These are phyloP conservation scores for Verticillium isaacii DNA, from an alignment of 2,329 filamentous ascomycete species.

Conservation along the genomic window DNA sequence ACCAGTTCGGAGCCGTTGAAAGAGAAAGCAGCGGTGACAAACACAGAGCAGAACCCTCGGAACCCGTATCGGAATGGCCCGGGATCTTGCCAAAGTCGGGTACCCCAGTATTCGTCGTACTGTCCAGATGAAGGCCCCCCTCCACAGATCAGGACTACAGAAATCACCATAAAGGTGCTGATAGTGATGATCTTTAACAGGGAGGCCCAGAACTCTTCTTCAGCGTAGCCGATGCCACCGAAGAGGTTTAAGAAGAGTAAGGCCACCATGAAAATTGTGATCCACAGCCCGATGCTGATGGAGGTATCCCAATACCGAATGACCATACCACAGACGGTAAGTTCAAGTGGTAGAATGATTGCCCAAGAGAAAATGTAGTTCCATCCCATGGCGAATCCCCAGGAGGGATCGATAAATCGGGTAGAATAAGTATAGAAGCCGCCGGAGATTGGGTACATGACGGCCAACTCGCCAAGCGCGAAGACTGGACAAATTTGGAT, in stretches of 20 bases:
- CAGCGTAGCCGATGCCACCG: slow-evolving; percentile 49
- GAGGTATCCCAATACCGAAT: slow-evolving; percentile 37
- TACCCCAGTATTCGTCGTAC: slow-evolving; percentile 43
- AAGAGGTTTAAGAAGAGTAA: slow-evolving; percentile 53
- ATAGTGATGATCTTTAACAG: slow-evolving; percentile 54
- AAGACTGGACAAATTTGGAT: slow-evolving; percentile 23
- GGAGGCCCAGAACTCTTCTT: slow-evolving; percentile 56
- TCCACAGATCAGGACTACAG: slow-evolving; percentile 53
- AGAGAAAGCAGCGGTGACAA: slow-evolving; percentile 68
- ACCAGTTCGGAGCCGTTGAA: slow-evolving; percentile 71
- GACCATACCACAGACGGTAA: slow-evolving; percentile 44
- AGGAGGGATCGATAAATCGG: slow-evolving; percentile 50
- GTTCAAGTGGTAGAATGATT: slow-evolving; percentile 38
- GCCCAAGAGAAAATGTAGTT: slow-evolving; percentile 41
- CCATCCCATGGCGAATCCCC: slow-evolving; percentile 43
- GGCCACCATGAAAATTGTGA: slow-evolving; percentile 47
- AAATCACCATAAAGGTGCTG: slow-evolving; percentile 58
- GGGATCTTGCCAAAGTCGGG: slow-evolving; percentile 42
- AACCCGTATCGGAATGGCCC: slow-evolving; percentile 67
- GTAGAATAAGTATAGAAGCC: slow-evolving; percentile 52
- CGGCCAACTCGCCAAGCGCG: slow-evolving; percentile 51
- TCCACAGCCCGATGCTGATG: slow-evolving; percentile 43
- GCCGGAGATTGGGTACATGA: slow-evolving; percentile 50
- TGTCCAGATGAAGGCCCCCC: slow-evolving; percentile 48
- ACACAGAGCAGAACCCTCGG: slow-evolving; percentile 66